Conservation (phyloP, 129 eudicot species). For the Arctium lappa region DNA sequence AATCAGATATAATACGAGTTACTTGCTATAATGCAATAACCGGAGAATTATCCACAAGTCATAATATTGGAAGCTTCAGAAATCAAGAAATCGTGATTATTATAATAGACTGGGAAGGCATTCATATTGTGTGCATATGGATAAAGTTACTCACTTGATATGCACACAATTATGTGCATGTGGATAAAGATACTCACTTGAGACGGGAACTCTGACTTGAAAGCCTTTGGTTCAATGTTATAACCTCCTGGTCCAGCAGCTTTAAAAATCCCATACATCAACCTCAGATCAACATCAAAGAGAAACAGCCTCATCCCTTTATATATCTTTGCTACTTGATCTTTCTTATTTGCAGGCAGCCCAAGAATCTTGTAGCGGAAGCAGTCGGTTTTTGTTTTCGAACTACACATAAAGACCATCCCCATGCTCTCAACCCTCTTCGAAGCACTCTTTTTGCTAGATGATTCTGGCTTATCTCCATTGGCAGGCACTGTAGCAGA, state of each 20-base stretch:
- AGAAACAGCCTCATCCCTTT: conserved; percentile 93
- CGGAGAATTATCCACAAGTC: background rate
- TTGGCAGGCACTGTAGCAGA: conserved; percentile 8
- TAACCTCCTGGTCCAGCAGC: conserved; percentile 94
- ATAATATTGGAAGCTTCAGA: conserved; percentile 6
- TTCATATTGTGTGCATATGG: background rate
- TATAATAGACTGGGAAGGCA: background rate
- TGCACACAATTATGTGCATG: background rate
- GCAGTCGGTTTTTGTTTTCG: conserved; percentile 88
- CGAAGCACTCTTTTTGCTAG: conserved; percentile 36
- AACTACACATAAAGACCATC: conserved; percentile 96
- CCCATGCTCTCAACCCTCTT: conserved; percentile 76
- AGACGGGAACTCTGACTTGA: conserved; percentile 83
- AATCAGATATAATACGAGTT: background rate
- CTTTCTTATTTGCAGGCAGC: conserved; percentile 79
- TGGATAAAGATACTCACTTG: conserved; percentile 59
- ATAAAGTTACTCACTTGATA: too few species aligned
- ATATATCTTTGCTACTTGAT: conserved; percentile 69
- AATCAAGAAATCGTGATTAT: background rate
- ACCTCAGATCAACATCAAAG: conserved; percentile 67
- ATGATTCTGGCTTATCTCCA: conserved; percentile 41
- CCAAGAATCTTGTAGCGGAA: conserved; percentile 79
- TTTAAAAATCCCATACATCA: conserved; percentile 94
- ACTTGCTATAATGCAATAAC: background rate
- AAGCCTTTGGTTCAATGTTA: conserved; percentile 85